Evolutionary conservation across 495 filamentous ascomycete genomes (phyloP), one percentile per base, ranked within the genome.

Genomic region (Lindgomyces ingoldianus): DNA sequence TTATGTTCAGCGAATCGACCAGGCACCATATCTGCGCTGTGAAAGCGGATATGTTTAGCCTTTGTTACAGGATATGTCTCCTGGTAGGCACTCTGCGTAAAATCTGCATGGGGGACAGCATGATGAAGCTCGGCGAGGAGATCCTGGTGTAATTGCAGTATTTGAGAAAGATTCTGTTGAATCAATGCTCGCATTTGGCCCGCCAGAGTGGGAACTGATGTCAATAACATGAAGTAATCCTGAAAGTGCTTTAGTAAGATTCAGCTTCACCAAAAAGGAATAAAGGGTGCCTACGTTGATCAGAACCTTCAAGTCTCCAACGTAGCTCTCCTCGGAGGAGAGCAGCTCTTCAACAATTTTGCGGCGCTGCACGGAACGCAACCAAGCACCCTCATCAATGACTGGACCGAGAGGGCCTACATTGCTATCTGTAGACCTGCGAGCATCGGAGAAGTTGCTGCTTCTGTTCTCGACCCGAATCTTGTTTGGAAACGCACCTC

Each of bases 301-400:
- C 59, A 98, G 79, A 52, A 93, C 89, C 69, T 90, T 90, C 54
- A 98, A 74, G 64, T 96, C 93, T 18, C 84, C 85, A 57, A 97
- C 84, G 76, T 98, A 98, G 67, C 89, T 87, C 70, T 93, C 88
- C 74, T 98, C 94, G 0, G 91, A 93, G 45, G 74, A 81, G 54
- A 96, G 81, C 19, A 98, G 77, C 74, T 98, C 94, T 66, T 91
- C 89, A 42, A 98, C 72, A 19, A 93, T 85, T 58, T 84, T 84
- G 10, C 90, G 86, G 53, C 94, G 83, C 67, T 91, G 88, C 42
- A 88, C 70, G 12, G 91, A 81, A 22, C 94, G 81, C 54, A 83
- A 82, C 45, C 83, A 83, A 24, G 88, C 87, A n/a, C 79, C 87
- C 57, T 88, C 83, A 68, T 96, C 91, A 29, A 86, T 74, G n/a